A percentile compares a stretch with the other conserved stretches of the same genome.
phyloP scores from a whole-genome alignment of 2,329 filamentous ascomycete genomes.

The Metarhizium humberi region DNA sequence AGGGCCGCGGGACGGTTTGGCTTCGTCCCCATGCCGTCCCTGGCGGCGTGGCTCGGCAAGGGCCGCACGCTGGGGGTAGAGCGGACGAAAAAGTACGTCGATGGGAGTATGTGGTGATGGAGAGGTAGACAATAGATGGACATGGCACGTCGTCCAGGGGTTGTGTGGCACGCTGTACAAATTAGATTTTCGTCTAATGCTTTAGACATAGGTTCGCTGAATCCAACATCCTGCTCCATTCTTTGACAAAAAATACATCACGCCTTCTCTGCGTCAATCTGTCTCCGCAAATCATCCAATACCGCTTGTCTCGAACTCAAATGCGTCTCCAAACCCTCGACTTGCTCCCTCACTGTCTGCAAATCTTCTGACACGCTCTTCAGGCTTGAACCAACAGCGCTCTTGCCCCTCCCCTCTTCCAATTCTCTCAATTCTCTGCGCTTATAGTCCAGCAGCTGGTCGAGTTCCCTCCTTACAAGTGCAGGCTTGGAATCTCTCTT shows the following conservation, averaged over 20 bases:
- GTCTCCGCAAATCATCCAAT: conserved; percentile 64
- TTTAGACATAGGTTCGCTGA: background rate
- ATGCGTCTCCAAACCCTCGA: conserved; percentile 82
- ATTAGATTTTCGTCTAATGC: background rate
- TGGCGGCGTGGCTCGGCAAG: conserved; percentile 42
- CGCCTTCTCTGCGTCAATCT: conserved; percentile 79
- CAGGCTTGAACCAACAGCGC: conserved; percentile 60
- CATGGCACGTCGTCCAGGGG: background rate
- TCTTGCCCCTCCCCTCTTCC: conserved; percentile 62
- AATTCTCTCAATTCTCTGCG: conserved; percentile 65
- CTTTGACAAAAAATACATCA: background rate
- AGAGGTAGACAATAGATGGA: conserved; percentile 2
- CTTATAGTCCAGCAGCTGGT: conserved; percentile 94
- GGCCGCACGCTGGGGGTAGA: conserved; percentile 39
- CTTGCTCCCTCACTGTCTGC: conserved; percentile 83
- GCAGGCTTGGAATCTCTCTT: conserved; percentile 75
- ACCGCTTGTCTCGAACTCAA: conserved; percentile 65
- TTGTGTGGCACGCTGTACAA: background rate
- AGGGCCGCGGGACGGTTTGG: conserved; percentile 41
- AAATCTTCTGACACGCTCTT: conserved; percentile 79
- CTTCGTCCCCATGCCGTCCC: conserved; percentile 37
- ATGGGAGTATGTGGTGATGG: conserved; percentile 37
- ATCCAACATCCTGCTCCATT: background rate
- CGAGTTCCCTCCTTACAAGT: conserved; percentile 85
- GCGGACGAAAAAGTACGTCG: conserved; percentile 33